Evolutionary conservation across 1,139 yeast species (phyloP).

Genomic region (Lodderomyces oxycetoniae): DNA sequence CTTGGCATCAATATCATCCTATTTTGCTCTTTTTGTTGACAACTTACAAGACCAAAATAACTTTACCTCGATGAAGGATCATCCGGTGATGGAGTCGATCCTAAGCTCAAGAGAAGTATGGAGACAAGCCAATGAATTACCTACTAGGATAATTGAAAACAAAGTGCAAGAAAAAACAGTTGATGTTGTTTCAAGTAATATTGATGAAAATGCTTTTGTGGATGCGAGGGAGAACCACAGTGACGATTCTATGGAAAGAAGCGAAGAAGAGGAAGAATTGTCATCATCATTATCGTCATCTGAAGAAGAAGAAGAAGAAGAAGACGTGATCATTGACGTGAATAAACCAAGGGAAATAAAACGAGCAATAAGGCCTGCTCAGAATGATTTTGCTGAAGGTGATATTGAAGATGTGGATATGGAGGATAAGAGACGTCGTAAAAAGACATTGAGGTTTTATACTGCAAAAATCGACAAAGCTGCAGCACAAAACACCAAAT

Average conservation of each 20-base stretch:
- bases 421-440: conserved; percentile 80
- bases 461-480: conserved; percentile 94
- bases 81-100: conserved; percentile 82
- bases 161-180: background rate
- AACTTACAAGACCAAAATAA: conserved; percentile 50
- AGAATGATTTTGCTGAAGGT: conserved; percentile 59
- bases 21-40: conserved; percentile 66
- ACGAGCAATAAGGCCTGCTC: conserved; percentile 21
- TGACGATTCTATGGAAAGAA: conserved; percentile 9
- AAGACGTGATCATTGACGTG: conserved; percentile 41
- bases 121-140: conserved; percentile 66
- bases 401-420: conserved; percentile 70
- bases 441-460: conserved; percentile 86
- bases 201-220: conserved; percentile 25
- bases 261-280: conserved; percentile 18
- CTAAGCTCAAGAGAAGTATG: conserved; percentile 82
- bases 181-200: conserved; percentile 20
- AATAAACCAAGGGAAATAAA: conserved; percentile 45
- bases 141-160: conserved; percentile 15
- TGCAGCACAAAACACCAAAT: conserved; percentile 49
- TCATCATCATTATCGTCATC: too few relatives aligned
- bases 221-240: conserved; percentile 23
- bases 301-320: conserved; percentile 18
- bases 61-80: conserved; percentile 69
- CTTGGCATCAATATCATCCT: conserved; percentile 67